A percentile compares a stretch with the other conserved stretches of the same genome.
Conservation (phyloP, 2,329 filamentous ascomycete species). For the Zymoseptoria ardabiliae region DNA sequence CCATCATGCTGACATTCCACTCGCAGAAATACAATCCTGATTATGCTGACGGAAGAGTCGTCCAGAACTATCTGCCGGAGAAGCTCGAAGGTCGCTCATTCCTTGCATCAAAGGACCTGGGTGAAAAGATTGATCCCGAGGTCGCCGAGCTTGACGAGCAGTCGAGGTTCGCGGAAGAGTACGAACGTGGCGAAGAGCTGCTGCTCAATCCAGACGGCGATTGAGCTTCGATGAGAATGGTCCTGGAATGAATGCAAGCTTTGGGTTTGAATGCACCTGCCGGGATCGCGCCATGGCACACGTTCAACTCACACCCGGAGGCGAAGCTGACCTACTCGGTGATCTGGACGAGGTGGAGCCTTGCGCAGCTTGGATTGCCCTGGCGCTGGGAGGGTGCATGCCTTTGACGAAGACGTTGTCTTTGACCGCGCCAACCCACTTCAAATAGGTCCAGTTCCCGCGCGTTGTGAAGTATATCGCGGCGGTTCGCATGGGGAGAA, state of each 20-base stretch:
- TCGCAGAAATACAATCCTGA: constrained; percentile 79
- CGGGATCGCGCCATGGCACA: not conserved
- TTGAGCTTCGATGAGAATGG: constrained; percentile 12
- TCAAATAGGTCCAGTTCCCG: constrained; percentile 20
- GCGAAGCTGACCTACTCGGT: not conserved
- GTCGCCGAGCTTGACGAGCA: constrained; percentile 21
- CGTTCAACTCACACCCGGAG: not conserved
- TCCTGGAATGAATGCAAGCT: not conserved
- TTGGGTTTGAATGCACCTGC: not conserved
- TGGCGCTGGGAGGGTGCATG: constrained; percentile 19
- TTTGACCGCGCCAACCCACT: constrained; percentile 20
- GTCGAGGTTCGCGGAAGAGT: constrained; percentile 12
- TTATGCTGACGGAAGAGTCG: constrained; percentile 71
- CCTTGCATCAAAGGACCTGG: constrained; percentile 72
- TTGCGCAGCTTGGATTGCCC: not conserved
- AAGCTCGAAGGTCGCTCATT: constrained; percentile 64
- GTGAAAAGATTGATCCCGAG: constrained; percentile 63
- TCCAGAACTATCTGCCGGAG: constrained; percentile 85
- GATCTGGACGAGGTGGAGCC: not conserved
- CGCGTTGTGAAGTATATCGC: constrained; percentile 23
- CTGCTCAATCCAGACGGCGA: constrained; percentile 27
- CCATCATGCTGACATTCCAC: not conserved
- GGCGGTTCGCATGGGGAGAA: constrained; percentile 24
- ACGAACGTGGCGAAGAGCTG: constrained; percentile 14
- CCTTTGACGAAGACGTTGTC: constrained; percentile 22